A percentile compares a stretch with the other conserved stretches of the same genome.
These are phyloP conservation scores for Dujonia santamariae DNA, from an alignment of 1,139 yeast species.

Conservation along the genomic window DNA sequence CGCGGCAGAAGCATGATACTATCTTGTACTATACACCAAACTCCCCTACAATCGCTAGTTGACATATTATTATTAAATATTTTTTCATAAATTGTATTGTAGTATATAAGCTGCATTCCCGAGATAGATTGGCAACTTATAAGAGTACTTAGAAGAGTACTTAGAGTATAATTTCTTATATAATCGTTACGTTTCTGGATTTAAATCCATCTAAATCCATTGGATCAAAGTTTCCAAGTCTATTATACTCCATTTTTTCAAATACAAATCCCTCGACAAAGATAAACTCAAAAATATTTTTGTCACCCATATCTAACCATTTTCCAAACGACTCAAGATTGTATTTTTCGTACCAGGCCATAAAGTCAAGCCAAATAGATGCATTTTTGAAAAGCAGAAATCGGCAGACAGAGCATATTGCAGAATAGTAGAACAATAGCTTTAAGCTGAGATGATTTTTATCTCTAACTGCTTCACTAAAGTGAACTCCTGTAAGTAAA, in stretches of 20 bases:
- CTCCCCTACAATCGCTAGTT: too few relatives aligned
- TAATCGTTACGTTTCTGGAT: too few relatives aligned
- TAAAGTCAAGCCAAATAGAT: constrained; percentile 28
- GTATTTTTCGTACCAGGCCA: constrained; percentile 20
- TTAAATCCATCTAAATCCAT: too few relatives aligned
- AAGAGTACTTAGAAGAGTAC: too few relatives aligned
- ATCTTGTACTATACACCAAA: too few relatives aligned
- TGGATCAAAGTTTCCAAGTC: too few relatives aligned
- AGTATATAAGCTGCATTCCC: too few relatives aligned
- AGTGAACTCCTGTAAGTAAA: constrained; percentile 14
- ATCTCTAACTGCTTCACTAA: constrained; percentile 18
- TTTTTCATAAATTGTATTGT: too few relatives aligned
- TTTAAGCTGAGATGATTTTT: constrained; percentile 23
- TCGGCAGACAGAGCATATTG: constrained; percentile 18
- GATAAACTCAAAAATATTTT: constrained; percentile 12
- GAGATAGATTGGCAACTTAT: too few relatives aligned
- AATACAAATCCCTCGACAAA: not conserved
- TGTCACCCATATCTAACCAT: constrained; percentile 18
- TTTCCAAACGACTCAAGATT: constrained; percentile 13
- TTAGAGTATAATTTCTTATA: too few relatives aligned
- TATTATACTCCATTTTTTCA: not conserved
- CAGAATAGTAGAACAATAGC: constrained; percentile 21
- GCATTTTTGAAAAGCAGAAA: constrained; percentile 18
- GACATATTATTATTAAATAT: too few relatives aligned
- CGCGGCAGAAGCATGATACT: too few relatives aligned